Evolutionary conservation across 768 basidiomycete genomes (phyloP).

Genomic region (Tulasnella sp.): DNA sequence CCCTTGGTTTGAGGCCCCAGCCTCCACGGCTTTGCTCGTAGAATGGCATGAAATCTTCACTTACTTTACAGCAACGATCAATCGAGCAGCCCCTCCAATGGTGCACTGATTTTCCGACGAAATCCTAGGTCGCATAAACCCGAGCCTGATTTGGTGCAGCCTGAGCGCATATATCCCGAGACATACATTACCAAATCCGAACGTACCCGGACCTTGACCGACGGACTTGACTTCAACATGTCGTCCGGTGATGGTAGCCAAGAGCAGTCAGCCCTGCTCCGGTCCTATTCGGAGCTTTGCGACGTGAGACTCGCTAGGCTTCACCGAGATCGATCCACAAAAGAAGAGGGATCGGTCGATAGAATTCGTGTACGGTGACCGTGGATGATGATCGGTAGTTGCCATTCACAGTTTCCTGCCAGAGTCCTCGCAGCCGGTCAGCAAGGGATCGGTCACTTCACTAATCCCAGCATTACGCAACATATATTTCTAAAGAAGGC

Average conservation of each 20-base stretch:
- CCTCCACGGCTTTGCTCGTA: not conserved
- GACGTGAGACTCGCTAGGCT: not conserved
- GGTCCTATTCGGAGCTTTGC: not conserved
- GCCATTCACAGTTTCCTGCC: not conserved
- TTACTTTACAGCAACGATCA: too few relatives aligned
- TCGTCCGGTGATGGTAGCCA: not conserved
- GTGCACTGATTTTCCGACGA: too few relatives aligned
- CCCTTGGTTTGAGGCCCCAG: not conserved
- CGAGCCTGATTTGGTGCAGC: too few relatives aligned
- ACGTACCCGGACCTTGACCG: not conserved
- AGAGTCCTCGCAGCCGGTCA: not conserved
- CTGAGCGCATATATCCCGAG: too few relatives aligned
- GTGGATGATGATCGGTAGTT: not conserved
- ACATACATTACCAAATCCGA: too few relatives aligned
- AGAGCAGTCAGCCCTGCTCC: too few relatives aligned
- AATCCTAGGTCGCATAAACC: too few relatives aligned
- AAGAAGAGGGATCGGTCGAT: not conserved
- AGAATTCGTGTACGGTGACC: not conserved
- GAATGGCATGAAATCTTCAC: not conserved
- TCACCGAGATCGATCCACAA: not conserved
- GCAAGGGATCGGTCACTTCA: not conserved
- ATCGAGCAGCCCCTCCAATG: too few relatives aligned
- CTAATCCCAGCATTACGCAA: not conserved
- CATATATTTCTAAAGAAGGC: not conserved
- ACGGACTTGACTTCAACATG: not conserved